A percentile compares a stretch with the other conserved stretches of the same genome.
Conservation (phyloP, 2,329 filamentous ascomycete species). For the Fusarium tanahbumbuense region DNA sequence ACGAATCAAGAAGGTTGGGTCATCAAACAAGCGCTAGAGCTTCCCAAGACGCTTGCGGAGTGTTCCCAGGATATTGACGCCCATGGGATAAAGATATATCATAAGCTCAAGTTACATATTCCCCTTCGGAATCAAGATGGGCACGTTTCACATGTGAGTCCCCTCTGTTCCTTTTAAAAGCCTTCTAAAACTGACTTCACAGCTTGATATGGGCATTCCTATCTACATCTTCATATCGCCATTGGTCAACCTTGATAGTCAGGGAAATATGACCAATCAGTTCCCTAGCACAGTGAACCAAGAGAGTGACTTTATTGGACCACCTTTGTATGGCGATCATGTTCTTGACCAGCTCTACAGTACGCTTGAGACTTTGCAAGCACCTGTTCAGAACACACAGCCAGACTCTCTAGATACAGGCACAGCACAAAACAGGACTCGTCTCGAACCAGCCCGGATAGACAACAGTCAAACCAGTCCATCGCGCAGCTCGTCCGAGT, state of each 20-base stretch:
- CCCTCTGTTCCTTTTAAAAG: fast-evolving
- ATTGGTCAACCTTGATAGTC: constrained; percentile 85
- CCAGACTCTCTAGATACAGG: constrained; percentile 73
- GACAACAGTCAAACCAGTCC: constrained; percentile 47
- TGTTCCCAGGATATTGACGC: constrained; percentile 91
- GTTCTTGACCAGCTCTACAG: constrained; percentile 91
- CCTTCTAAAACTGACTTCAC: neutral
- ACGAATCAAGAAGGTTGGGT: constrained; percentile 73
- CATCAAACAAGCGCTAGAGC: constrained; percentile 68
- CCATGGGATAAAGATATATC: constrained; percentile 87
- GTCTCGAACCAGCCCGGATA: constrained; percentile 47
- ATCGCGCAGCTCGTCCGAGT: constrained; percentile 62
- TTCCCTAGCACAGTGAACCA: constrained; percentile 60
- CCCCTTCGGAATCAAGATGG: constrained; percentile 93
- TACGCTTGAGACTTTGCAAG: constrained; percentile 84
- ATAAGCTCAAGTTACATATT: constrained; percentile 90
- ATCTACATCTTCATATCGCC: constrained; percentile 95
- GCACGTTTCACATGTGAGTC: constrained; percentile 83
- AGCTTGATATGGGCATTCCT: constrained; percentile 88
- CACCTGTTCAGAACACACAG: constrained; percentile 70
- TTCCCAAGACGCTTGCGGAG: constrained; percentile 82
- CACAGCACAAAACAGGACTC: constrained; percentile 46
- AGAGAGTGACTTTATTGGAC: constrained; percentile 73
- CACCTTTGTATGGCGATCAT: constrained; percentile 91
- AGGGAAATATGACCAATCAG: constrained; percentile 78